Evolutionary conservation across 139 green algal species (phyloP), one percentile per base, ranked within the genome.

Genomic region (Chlorella sorokiniana): DNA sequence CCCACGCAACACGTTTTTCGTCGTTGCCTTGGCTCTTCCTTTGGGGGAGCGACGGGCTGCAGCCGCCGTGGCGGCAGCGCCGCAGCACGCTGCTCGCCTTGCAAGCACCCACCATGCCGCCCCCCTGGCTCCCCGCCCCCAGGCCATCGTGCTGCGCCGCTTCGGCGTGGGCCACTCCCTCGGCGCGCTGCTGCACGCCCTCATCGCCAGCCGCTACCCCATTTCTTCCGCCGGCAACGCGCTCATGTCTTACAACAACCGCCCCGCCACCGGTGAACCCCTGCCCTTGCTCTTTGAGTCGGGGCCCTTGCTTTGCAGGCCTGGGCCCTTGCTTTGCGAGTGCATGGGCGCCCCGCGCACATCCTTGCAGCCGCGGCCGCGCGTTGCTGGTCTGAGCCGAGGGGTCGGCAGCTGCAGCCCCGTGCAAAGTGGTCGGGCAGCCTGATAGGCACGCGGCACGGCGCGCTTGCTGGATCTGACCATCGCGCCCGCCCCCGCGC

Each of bases 171-270:
- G 96, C 4, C 96, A 98, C 89, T 96, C 91, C 44, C 84, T 98
- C 85, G 95, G 95, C 1, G 74, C 91, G 5, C 86, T 96, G 48
- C 83, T 97, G 42, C 95, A 98, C 76, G 71, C 96, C 63, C 89
- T 99, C 42, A 95, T 98, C 72, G 91, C 84, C 85, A 86, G 89
- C 25, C 87, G 93, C 65, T 98, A 97, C 82, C 76, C 89, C 18
- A 81, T 91, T 63, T 65, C 70, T 68, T 87, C 92, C 37, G 83
- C 86, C 4, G 95, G 94, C 78, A 98, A 98, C 83, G 87, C 95
- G 25, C 84, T 98, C 27, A 90, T 99, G 84, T 93, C 87, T 9
- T 99, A 93, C 93, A 99, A 99, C 88, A 97, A 97, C 91, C 88
- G 87, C 16, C 90, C 89, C 22, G 93, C 91, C 20, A 88, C 83